phyloP scores from a whole-genome alignment of 257 asterid species.

The Eustoma russellianum region DNA sequence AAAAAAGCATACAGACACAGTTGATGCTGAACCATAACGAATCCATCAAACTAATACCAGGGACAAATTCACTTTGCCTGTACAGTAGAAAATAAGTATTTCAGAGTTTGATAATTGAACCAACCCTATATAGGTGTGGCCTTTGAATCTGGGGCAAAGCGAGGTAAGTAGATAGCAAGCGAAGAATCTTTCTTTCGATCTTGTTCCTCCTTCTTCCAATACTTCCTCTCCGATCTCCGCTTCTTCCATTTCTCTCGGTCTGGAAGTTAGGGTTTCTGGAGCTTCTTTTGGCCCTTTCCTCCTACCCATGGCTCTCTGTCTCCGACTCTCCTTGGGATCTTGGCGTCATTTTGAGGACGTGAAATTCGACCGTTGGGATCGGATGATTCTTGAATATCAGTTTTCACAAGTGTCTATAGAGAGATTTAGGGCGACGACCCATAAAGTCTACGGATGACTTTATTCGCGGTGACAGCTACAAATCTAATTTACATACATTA shows the following conservation, averaged over 20 bases:
- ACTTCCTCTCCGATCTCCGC: neutral
- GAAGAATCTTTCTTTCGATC: slow-evolving; percentile 33
- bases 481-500: too few relatives aligned
- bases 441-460: too few relatives aligned
- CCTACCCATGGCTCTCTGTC: slow-evolving; percentile 34
- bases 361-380: slow-evolving; percentile 48
- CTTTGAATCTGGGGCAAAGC: slow-evolving; percentile 73
- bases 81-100: too few relatives aligned
- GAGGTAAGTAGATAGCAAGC: slow-evolving; percentile 82
- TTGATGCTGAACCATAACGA: too few relatives aligned
- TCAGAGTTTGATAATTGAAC: neutral
- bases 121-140: slow-evolving; percentile 90
- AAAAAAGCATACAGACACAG: neutral
- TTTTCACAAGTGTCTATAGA: too few relatives aligned
- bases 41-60: too few relatives aligned
- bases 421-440: too few relatives aligned
- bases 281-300: slow-evolving; percentile 22
- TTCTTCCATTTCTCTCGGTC: slow-evolving; percentile 12
- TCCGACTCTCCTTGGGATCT: slow-evolving; percentile 4
- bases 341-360: neutral
- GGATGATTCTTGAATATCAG: neutral
- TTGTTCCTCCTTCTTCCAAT: slow-evolving; percentile 14
- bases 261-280: slow-evolving; percentile 13
- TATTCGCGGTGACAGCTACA: too few relatives aligned
- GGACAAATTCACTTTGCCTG: too few relatives aligned